Base-by-base conservation (phyloP, 116 monocot species). In the Phalaenopsis hybrid region DNA sequence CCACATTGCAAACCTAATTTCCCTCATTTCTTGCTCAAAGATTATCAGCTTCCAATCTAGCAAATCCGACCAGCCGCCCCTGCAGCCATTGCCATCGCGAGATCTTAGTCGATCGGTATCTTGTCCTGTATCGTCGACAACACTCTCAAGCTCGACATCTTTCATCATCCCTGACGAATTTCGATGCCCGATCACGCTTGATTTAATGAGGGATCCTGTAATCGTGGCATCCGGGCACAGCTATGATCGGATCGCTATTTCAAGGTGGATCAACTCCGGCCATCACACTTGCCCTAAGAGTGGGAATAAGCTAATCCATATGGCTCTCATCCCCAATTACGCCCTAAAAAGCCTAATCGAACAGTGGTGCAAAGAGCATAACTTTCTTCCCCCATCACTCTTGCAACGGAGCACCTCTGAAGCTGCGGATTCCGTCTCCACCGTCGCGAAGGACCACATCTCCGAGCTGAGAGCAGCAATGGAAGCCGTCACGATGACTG, bases 401-500 rank as follows among this genome's bases (percentile, higher is more conserved):
- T 41, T 28, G 48, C 82, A 85, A 0, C 9, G 11, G 7, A 72
- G 72, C 17, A 81, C 57, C 16, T 28, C 65, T 0, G 77, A 45
- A 44, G 8, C n/a, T 6, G 79, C 68, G 17, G 81, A 79, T 6
- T 18, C 11, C 34, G n/a, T 41, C 15, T 49, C 51, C 20, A 37
- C 79, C 2, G 41, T 41, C 12, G 57, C 50, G n/a, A 49, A 83
- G 4, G 88, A 88, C 51, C 88, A 81, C 44, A 83, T 86, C 44
- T 81, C 88, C 0, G 84, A 82, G 23, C 51, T 81, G 34, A 82
- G 37, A 57, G 67, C 82, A 1, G 88, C 80, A 37, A 23, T 58
- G 3, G 88, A 85, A 43, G 84, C 88, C 12, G 83, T 72, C 21
- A 51, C 85, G 61, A 83, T 83, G 85, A 88, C 88, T 1, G 88